Evolutionary conservation across 1,139 yeast species (phyloP), one percentile per base, ranked within the genome.

Genomic region (Pichiaceae sp.): DNA sequence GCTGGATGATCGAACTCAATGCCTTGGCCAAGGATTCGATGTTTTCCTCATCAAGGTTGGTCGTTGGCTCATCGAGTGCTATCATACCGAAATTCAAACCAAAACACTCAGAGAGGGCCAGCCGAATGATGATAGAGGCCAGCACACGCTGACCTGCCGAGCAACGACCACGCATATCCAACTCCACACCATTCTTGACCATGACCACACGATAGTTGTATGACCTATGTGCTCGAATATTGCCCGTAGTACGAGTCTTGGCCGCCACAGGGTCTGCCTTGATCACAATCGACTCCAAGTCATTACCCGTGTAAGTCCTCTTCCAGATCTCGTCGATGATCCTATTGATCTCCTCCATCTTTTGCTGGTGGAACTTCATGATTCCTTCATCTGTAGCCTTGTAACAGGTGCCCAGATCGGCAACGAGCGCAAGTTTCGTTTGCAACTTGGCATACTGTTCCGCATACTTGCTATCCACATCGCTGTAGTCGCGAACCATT

Each of bases 131-230:
- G 37, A 93, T 87, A 39, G 95, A 81, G 0, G 98, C 96, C 38
- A 93, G 64, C 2, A 93, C 97, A 54, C 87, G 86, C 58, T 93
- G 99, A 1, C 99, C 99, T 0, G 98, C 98, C 2, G 96, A 86
- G 57, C 99, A 93, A 40, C 98, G 66, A 1, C 98, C 99, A 46
- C 98, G 72, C 99, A 93, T 93, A 53, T 93, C 99, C 33, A 93
- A 64, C 56, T 91, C 98, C 1, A 78, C 82, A 38, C 84, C 93
- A 49, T 84, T 86, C 54, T 93, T 93, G 43, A 78, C 77, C 98
- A 93, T 93, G 15, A 91, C 95, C 17, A 93, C 96, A 30, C 97
- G 70, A 56, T 91, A 91, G 55, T 91, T 89, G 58, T 89, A 89
- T 1, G 94, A 75, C 38, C 91, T 64, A 39, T 72, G 74, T 2